phyloP scores from a whole-genome alignment of 2,329 filamentous ascomycete genomes.

The Cladophialophora yegresii region DNA sequence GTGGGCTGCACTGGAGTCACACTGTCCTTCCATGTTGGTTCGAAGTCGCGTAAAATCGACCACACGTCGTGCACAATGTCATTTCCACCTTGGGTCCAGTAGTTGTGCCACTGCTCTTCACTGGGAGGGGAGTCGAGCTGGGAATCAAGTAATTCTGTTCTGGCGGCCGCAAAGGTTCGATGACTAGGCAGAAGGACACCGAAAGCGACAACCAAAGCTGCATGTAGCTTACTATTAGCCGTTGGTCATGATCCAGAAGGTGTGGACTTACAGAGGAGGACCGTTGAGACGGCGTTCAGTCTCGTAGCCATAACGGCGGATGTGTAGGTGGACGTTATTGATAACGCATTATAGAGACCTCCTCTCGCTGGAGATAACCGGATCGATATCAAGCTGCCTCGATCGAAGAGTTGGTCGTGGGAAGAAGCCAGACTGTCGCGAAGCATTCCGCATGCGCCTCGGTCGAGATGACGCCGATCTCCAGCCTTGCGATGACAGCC shows the following conservation, averaged over 20 bases:
- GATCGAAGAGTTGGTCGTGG: not conserved
- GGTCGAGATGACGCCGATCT: slow-evolving; percentile 25
- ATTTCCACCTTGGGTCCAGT: slow-evolving; percentile 32
- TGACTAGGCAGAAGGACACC: not conserved
- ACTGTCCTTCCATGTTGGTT: slow-evolving; percentile 35
- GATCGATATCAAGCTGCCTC: not conserved
- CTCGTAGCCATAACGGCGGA: slow-evolving; percentile 20
- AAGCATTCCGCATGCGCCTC: slow-evolving; percentile 8
- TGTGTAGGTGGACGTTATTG: slow-evolving; percentile 11
- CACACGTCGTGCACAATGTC: slow-evolving; percentile 35
- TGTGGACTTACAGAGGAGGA: slow-evolving; percentile 20
- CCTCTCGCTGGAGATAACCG: not conserved
- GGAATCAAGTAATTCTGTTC: slow-evolving; percentile 3
- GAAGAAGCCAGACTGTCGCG: slow-evolving; percentile 29
- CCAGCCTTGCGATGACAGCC: slow-evolving; percentile 22
- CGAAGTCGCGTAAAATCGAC: slow-evolving; percentile 33
- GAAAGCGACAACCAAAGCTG: slow-evolving; percentile 13
- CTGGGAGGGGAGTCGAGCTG: slow-evolving; percentile 17
- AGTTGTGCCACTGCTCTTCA: slow-evolving; percentile 28
- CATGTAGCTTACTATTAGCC: not conserved
- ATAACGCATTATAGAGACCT: slow-evolving; percentile 12
- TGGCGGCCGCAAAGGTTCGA: slow-evolving; percentile 12
- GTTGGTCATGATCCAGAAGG: not conserved
- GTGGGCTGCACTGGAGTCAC: slow-evolving; percentile 50
- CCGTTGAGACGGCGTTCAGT: slow-evolving; percentile 1